phyloP scores from a whole-genome alignment of 352 stramenopile species.

The Thalassiosira mediterranea region DNA sequence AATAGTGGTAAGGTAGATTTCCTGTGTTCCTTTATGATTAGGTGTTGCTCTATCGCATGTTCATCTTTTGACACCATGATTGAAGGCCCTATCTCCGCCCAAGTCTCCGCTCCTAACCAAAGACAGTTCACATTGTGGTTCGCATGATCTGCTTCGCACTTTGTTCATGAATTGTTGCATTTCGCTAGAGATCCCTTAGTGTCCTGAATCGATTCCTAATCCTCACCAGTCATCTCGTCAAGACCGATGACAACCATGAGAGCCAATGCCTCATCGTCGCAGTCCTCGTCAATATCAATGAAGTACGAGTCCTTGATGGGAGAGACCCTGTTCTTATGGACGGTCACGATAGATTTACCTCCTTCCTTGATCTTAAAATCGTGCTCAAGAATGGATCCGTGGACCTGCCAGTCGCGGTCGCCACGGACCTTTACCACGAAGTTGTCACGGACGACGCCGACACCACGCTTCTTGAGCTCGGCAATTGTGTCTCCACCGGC shows the following conservation, averaged over 20 bases:
- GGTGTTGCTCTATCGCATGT: too few species aligned
- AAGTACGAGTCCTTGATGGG: slow-evolving; percentile 23
- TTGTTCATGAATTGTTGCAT: too few species aligned
- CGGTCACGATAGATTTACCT: slow-evolving; percentile 11
- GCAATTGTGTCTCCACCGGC: background rate
- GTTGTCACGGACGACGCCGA: slow-evolving; percentile 22
- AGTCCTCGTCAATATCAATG: slow-evolving; percentile 17
- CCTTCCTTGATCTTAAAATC: slow-evolving; percentile 16
- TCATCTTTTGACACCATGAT: too few species aligned
- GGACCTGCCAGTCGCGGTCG: slow-evolving; percentile 17
- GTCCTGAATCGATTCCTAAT: too few species aligned
- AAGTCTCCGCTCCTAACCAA: too few species aligned
- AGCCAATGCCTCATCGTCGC: slow-evolving; percentile 17
- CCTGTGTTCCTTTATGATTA: too few species aligned
- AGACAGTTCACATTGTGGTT: too few species aligned
- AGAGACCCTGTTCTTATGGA: slow-evolving; percentile 29
- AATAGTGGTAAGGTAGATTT: too few species aligned
- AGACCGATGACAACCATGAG: slow-evolving; percentile 18
- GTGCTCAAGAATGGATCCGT: slow-evolving; percentile 18
- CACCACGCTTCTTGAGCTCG: slow-evolving; percentile 6
- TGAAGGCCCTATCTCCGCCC: too few species aligned
- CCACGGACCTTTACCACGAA: slow-evolving; percentile 24
- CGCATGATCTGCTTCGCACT: too few species aligned
- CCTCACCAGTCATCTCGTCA: slow-evolving; percentile 21
- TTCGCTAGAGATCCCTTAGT: too few species aligned